Evolutionary conservation across 2,329 filamentous ascomycete species (phyloP).

Genomic region (Pseudocercospora cruenta): DNA sequence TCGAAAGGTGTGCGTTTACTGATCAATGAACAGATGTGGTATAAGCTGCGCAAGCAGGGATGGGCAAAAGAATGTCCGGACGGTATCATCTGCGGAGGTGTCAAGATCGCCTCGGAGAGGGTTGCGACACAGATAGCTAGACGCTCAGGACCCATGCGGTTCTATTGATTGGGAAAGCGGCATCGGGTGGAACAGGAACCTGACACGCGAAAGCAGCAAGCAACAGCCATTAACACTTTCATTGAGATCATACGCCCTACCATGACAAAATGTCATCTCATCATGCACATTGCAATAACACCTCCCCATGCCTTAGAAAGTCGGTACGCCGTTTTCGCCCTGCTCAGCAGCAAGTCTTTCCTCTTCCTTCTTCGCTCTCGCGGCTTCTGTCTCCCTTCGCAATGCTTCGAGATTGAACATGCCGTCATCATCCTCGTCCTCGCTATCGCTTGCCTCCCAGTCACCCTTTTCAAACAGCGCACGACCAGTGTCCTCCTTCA

Average conservation of each 20-base stretch:
- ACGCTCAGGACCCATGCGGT: too few relatives aligned
- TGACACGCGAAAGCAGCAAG: background rate
- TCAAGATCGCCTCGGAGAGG: too few relatives aligned
- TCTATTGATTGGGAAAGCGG: too few relatives aligned
- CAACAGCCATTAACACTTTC: background rate
- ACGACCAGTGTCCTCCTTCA: conserved; percentile 93
- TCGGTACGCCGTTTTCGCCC: conserved; percentile 19
- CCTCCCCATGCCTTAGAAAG: conserved; percentile 5
- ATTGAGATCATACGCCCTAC: conserved; percentile 6
- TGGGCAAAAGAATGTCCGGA: too few relatives aligned
- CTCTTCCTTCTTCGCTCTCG: conserved; percentile 76
- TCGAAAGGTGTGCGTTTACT: background rate
- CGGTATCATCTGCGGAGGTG: too few relatives aligned
- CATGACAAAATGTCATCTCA: background rate
- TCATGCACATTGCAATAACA: background rate
- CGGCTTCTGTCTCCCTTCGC: conserved; percentile 79
- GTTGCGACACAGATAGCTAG: too few relatives aligned
- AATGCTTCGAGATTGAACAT: conserved; percentile 82
- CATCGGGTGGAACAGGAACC: too few relatives aligned
- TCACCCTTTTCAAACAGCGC: conserved; percentile 96
- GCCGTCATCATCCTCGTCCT: conserved; percentile 64
- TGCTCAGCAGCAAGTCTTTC: conserved; percentile 57
- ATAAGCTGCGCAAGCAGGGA: too few relatives aligned
- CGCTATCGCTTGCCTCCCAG: conserved; percentile 72
- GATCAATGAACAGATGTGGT: too few relatives aligned